Evolutionary conservation across 805 yeast genomes (phyloP).

Genomic region (Candida ipomoeae): DNA sequence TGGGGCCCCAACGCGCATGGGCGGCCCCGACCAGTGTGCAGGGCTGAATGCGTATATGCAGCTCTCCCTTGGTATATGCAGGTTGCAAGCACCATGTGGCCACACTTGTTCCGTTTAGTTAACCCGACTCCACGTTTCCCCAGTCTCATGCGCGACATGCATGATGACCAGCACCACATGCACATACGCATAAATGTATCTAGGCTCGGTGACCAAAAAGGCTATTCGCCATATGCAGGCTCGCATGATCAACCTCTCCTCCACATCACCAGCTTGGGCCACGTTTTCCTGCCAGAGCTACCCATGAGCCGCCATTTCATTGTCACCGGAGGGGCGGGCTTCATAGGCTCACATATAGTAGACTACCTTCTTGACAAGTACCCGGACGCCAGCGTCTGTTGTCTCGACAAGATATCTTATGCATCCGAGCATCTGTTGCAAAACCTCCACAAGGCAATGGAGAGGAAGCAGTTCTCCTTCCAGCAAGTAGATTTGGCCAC

Average conservation of each 20-base stretch:
- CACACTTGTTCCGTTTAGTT: background rate
- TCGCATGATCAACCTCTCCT: background rate
- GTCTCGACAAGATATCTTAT: conserved; percentile 47
- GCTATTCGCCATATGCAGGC: background rate
- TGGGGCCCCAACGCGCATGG: background rate
- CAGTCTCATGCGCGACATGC: conserved; percentile 1
- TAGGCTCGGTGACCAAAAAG: background rate
- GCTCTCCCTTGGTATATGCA: background rate
- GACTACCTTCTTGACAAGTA: conserved; percentile 28
- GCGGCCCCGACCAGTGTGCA: too few relatives aligned
- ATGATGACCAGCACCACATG: background rate
- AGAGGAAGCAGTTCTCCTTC: conserved; percentile 21
- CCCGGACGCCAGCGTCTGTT: conserved; percentile 32
- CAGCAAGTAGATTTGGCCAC: conserved; percentile 34
- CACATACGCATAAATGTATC: background rate
- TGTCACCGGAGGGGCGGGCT: conserved; percentile 58
- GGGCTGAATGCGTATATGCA: background rate
- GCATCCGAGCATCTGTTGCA: conserved; percentile 34
- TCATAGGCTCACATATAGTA: conserved; percentile 49
- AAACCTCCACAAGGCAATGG: conserved; percentile 11
- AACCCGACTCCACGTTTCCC: background rate
- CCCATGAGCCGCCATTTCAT: conserved; percentile 21
- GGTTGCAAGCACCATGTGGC: background rate
- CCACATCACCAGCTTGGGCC: too few relatives aligned
- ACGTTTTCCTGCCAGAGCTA: background rate